phyloP scores from a whole-genome alignment of 2,329 filamentous ascomycete genomes.

The Ilyonectria sp. region DNA sequence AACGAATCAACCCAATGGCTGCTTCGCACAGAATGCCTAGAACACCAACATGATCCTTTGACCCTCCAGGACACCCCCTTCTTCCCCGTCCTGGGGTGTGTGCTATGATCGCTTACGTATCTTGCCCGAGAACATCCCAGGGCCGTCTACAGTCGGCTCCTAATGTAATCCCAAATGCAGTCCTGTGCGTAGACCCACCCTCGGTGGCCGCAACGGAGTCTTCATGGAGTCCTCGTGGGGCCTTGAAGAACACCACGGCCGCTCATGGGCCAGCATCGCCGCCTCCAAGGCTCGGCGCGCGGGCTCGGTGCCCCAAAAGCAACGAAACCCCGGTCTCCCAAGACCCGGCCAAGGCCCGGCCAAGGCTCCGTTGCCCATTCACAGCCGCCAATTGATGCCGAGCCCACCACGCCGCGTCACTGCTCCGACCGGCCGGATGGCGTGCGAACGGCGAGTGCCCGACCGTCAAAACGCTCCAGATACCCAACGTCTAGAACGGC shows the following conservation, averaged over 20 bases:
- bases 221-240: constrained; percentile 25
- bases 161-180: constrained; percentile 32
- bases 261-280: constrained; percentile 28
- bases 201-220: constrained; percentile 28
- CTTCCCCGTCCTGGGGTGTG: constrained; percentile 15
- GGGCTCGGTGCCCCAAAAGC: constrained; percentile 34
- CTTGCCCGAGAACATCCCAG: constrained; percentile 12
- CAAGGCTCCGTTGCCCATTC: constrained; percentile 33
- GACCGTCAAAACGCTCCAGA: constrained; percentile 33
- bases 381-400: constrained; percentile 41
- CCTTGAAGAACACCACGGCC: constrained; percentile 24
- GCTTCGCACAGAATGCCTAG: constrained; percentile 4
- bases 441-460: constrained; percentile 37
- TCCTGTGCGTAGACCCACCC: constrained; percentile 33
- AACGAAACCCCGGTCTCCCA: constrained; percentile 39
- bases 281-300: constrained; percentile 39
- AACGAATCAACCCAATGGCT: not conserved
- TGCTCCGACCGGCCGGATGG: constrained; percentile 41
- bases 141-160: constrained; percentile 43
- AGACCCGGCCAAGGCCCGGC: constrained; percentile 40
- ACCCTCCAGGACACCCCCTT: not conserved
- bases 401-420: constrained; percentile 48
- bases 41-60: constrained; percentile 17
- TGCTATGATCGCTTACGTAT: constrained; percentile 13
- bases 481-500: constrained; percentile 36